Conservation (phyloP, 768 basidiomycete species). For the Lactarius vividus region DNA sequence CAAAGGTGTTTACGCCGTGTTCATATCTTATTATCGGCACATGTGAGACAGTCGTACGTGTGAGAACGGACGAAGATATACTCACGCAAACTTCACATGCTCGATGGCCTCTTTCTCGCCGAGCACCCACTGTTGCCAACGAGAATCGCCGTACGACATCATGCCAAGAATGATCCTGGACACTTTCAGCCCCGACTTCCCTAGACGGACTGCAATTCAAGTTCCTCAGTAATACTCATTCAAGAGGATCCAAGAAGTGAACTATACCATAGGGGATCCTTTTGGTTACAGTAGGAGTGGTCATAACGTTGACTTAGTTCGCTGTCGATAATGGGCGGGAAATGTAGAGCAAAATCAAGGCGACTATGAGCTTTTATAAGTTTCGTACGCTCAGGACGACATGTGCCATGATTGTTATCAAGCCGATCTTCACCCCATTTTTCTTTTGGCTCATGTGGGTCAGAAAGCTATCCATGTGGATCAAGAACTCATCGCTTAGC, state of each 20-base stretch:
- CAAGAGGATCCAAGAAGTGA: background rate
- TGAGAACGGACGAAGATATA: conserved; percentile 16
- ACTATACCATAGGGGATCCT: conserved; percentile 14
- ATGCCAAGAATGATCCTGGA: conserved; percentile 64
- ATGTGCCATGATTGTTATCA: too few species aligned
- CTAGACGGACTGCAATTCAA: conserved; percentile 31
- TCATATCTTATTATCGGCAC: conserved; percentile 43
- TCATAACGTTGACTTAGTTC: conserved; percentile 2
- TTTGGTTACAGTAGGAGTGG: conserved; percentile 6
- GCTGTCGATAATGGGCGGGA: background rate
- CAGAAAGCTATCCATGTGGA: too few species aligned
- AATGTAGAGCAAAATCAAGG: background rate
- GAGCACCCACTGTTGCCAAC: conserved; percentile 36
- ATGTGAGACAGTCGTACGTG: conserved; percentile 20
- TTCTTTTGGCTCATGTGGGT: background rate
- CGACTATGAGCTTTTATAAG: background rate
- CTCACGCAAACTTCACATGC: conserved; percentile 32
- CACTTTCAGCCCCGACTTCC: conserved; percentile 58
- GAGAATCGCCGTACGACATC: conserved; percentile 52
- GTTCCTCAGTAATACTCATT: background rate
- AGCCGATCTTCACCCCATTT: too few species aligned
- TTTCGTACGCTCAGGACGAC: background rate
- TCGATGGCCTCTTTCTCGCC: conserved; percentile 32
- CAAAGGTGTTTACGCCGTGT: conserved; percentile 62
- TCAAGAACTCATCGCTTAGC: too few species aligned